Percentiles rank a stretch among this genome's conserved stretches.
Conservation (phyloP, 2,329 filamentous ascomycete species). For the Passalora sequoiae region DNA sequence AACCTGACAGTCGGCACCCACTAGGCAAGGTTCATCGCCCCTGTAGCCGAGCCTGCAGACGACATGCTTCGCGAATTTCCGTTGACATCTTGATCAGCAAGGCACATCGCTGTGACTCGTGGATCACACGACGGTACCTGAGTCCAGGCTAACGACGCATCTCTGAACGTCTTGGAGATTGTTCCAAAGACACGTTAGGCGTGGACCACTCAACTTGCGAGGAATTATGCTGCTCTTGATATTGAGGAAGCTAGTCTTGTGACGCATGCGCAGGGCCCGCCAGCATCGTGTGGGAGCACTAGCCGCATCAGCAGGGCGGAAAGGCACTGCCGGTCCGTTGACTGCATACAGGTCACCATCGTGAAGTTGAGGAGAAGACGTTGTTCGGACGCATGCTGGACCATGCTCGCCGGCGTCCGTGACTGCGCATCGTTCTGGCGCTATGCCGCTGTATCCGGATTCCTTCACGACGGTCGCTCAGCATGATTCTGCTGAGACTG, state of each 20-base stretch:
- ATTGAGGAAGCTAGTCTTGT: background rate
- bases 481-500: slow-evolving; percentile 10
- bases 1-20: background rate
- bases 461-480: slow-evolving; percentile 14
- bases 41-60: background rate
- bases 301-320: background rate
- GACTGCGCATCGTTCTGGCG: background rate
- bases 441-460: background rate
- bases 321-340: background rate
- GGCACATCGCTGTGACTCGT: background rate
- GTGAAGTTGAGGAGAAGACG: background rate
- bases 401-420: background rate
- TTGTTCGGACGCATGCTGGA: background rate
- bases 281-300: background rate
- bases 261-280: background rate
- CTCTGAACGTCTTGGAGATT: background rate
- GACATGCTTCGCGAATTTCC: background rate
- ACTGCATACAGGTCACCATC: background rate
- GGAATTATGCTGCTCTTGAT: background rate
- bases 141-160: background rate
- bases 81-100: background rate
- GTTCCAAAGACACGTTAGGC: background rate
- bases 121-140: background rate
- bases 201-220: background rate
- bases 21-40: background rate